Evolutionary conservation across 441 rosid species (phyloP).

Genomic region (Croton setiger): DNA sequence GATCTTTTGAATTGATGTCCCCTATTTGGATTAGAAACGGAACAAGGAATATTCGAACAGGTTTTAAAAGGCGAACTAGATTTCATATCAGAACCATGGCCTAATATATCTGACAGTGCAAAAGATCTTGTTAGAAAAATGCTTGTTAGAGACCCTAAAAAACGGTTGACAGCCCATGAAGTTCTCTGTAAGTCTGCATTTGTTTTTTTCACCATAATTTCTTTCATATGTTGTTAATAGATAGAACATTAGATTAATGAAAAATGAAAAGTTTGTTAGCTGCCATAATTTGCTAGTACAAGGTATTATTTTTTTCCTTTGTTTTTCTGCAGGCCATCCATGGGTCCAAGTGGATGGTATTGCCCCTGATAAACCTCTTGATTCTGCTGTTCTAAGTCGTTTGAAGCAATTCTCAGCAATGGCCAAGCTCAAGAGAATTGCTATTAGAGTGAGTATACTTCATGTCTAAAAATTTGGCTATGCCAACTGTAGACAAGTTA

Average conservation of each 20-base stretch:
- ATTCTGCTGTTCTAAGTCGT: conserved; percentile 85
- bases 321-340: conserved; percentile 68
- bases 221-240: not conserved
- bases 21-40: conserved; percentile 59
- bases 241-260: not conserved
- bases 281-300: too few species aligned
- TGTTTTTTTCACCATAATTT: not conserved
- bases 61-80: conserved; percentile 92
- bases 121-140: conserved; percentile 85
- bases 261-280: not conserved
- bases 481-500: not conserved
- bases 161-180: conserved; percentile 81
- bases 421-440: conserved; percentile 94
- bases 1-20: conserved; percentile 18
- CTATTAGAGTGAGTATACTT: conserved; percentile 53
- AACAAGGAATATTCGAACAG: conserved; percentile 95
- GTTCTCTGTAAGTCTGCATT: conserved; percentile 64
- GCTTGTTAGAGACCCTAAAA: conserved; percentile 84
- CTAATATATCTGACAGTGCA: conserved; percentile 73
- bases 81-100: conserved; percentile 95
- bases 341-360: conserved; percentile 85
- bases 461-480: not conserved
- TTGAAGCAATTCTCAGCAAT: conserved; percentile 92
- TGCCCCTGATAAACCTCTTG: conserved; percentile 91
- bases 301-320: not conserved